Evolutionary conservation across 2,329 filamentous ascomycete genomes (phyloP).

Genomic region (Ophiostoma himal-ulmi): DNA sequence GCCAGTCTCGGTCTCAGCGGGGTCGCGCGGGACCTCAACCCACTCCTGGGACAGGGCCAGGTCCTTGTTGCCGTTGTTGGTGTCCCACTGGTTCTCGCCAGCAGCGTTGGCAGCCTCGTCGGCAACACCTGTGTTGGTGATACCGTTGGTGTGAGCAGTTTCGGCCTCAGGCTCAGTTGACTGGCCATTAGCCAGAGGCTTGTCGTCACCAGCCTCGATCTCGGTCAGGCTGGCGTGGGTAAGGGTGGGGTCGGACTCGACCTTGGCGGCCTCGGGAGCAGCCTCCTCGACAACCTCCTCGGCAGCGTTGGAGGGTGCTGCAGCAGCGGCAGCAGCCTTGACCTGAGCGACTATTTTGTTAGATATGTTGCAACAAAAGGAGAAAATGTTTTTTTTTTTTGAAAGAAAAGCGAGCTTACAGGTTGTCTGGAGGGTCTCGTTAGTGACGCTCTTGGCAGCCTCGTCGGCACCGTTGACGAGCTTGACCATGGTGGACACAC

Average conservation of each 20-base stretch:
- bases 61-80: slow-evolving; percentile 34
- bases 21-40: slow-evolving; percentile 68
- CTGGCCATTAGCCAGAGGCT: slow-evolving; percentile 22
- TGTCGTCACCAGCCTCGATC: slow-evolving; percentile 43
- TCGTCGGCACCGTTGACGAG: slow-evolving; percentile 68
- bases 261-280: slow-evolving; percentile 28
- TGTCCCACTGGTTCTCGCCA: slow-evolving; percentile 62
- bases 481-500: slow-evolving; percentile 69
- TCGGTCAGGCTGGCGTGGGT: slow-evolving; percentile 63
- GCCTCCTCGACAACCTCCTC: slow-evolving; percentile 35
- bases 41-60: slow-evolving; percentile 58
- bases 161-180: slow-evolving; percentile 8
- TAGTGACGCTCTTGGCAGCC: slow-evolving; percentile 57
- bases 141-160: slow-evolving; percentile 20
- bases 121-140: slow-evolving; percentile 45
- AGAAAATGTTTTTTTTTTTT: neutral
- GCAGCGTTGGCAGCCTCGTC: slow-evolving; percentile 55
- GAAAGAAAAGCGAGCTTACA: slow-evolving; percentile 45
- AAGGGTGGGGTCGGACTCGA: slow-evolving; percentile 59
- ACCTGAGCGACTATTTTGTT: slow-evolving; percentile 48
- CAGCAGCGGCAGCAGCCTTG: slow-evolving; percentile 50
- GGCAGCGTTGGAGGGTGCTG: slow-evolving; percentile 40
- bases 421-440: slow-evolving; percentile 60
- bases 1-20: slow-evolving; percentile 64
- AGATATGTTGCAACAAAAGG: neutral